A percentile compares a stretch with the other conserved stretches of the same genome.
Evolutionary conservation across 2,329 filamentous ascomycete species (phyloP).

Genomic region (Epichloe gansuensis): DNA sequence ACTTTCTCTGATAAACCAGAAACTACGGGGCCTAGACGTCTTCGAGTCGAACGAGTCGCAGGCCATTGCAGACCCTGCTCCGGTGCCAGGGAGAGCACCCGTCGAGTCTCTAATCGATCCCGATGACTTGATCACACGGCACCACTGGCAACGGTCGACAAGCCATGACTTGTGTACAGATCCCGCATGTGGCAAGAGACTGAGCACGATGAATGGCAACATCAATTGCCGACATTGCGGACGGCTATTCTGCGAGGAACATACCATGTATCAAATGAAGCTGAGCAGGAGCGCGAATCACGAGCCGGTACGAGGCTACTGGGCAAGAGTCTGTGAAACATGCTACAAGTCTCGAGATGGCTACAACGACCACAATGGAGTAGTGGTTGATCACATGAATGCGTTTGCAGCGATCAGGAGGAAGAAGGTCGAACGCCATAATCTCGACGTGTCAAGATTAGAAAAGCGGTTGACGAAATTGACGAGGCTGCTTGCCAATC

Average conservation of each 20-base stretch:
- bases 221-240: slow-evolving; percentile 94
- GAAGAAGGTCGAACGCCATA: slow-evolving; percentile 69
- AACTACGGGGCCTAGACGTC: slow-evolving; percentile 80
- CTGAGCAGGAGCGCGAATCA: slow-evolving; percentile 78
- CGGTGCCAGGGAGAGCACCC: slow-evolving; percentile 24
- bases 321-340: slow-evolving; percentile 96
- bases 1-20: slow-evolving; percentile 82
- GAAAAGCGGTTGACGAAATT: slow-evolving; percentile 88
- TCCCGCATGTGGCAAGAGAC: slow-evolving; percentile 66
- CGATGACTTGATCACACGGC: slow-evolving; percentile 76
- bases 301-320: slow-evolving; percentile 79
- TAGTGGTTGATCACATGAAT: slow-evolving; percentile 59
- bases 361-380: slow-evolving; percentile 78
- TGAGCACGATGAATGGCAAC: slow-evolving; percentile 69
- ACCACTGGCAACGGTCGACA: slow-evolving; percentile 76
- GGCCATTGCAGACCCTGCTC: slow-evolving; percentile 19
- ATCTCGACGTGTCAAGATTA: slow-evolving; percentile 76
- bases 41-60: slow-evolving; percentile 80
- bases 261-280: slow-evolving; percentile 99
- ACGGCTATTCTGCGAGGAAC: slow-evolving; percentile 86
- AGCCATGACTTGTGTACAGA: slow-evolving; percentile 75
- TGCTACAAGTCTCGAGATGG: slow-evolving; percentile 95
- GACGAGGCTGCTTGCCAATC: slow-evolving; percentile 68
- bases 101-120: slow-evolving; percentile 50
- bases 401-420: slow-evolving; percentile 59